phyloP scores from a whole-genome alignment of 2,329 filamentous ascomycete genomes.

The Fusarium nygamai region DNA sequence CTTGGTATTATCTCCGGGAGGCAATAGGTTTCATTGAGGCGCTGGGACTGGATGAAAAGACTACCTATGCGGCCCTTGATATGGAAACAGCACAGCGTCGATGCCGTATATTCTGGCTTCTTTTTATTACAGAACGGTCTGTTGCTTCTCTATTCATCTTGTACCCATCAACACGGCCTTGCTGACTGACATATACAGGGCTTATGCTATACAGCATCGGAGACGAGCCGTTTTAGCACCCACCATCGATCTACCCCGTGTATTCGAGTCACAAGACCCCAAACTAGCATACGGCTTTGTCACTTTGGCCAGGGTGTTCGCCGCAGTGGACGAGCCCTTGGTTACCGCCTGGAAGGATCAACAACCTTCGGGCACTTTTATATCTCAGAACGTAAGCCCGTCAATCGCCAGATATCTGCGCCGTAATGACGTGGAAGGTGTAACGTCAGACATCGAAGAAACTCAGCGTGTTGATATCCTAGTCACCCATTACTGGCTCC shows the following conservation, averaged over 20 bases:
- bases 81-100: slow-evolving; percentile 18
- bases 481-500: slow-evolving; percentile 35
- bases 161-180: neutral
- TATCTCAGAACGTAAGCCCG: neutral
- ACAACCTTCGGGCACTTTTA: neutral
- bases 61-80: slow-evolving; percentile 16
- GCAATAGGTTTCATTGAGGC: slow-evolving; percentile 35
- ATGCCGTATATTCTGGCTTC: slow-evolving; percentile 35
- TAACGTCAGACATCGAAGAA: slow-evolving; percentile 25
- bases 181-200: slow-evolving; percentile 8
- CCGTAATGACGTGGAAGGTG: neutral
- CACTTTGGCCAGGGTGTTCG: slow-evolving; percentile 28
- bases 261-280: slow-evolving; percentile 32
- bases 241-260: slow-evolving; percentile 29
- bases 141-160: neutral
- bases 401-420: neutral
- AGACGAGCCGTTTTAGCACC: slow-evolving; percentile 19
- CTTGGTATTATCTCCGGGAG: slow-evolving; percentile 37
- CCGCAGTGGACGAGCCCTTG: slow-evolving; percentile 21
- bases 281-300: slow-evolving; percentile 37
- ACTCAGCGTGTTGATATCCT: slow-evolving; percentile 34
- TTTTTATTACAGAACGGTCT: slow-evolving; percentile 37
- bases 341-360: slow-evolving; percentile 3
- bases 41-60: slow-evolving; percentile 24
- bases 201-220: slow-evolving; percentile 35